Percentiles rank a stretch among this genome's conserved stretches.
Evolutionary conservation across 495 filamentous ascomycete species (phyloP).

Genomic region (Staphylotrichum longicolle): DNA sequence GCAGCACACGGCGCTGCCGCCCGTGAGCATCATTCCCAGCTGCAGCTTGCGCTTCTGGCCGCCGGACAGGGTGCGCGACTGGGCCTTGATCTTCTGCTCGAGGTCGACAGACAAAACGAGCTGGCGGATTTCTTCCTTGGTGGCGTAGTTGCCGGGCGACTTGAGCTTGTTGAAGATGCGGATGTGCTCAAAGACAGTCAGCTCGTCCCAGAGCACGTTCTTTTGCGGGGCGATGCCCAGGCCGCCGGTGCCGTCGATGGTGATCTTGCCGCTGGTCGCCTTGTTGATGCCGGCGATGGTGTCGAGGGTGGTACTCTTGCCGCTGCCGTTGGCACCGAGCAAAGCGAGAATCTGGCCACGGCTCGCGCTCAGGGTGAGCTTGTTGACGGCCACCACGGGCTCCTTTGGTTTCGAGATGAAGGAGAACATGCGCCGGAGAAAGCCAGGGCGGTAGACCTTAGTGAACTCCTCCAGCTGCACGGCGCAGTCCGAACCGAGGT

Average conservation of each 20-base stretch:
- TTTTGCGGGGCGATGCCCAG: conserved; percentile 87
- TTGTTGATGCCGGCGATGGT: conserved; percentile 75
- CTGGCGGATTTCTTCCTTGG: conserved; percentile 52
- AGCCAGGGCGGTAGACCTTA: conserved; percentile 69
- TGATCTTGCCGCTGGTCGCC: conserved; percentile 67
- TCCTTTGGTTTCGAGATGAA: conserved; percentile 54
- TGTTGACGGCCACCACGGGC: conserved; percentile 69
- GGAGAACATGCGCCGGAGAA: conserved; percentile 57
- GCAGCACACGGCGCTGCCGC: conserved; percentile 78
- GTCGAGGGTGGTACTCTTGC: conserved; percentile 85
- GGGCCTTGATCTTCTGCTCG: conserved; percentile 61
- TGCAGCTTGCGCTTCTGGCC: conserved; percentile 91
- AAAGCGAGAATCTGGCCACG: conserved; percentile 79
- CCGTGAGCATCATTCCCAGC: conserved; percentile 89
- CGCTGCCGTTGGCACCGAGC: conserved; percentile 81
- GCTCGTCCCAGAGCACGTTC: conserved; percentile 83
- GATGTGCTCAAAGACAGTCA: conserved; percentile 81
- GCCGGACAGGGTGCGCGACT: conserved; percentile 70
- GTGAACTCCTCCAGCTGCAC: conserved; percentile 66
- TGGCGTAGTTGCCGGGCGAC: conserved; percentile 51
- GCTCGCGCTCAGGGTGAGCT: conserved; percentile 61
- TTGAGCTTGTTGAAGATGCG: conserved; percentile 76
- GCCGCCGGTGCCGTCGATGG: conserved; percentile 66
- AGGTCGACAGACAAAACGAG: conserved; percentile 70
- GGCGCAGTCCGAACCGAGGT: conserved; percentile 45